These are phyloP conservation scores for Pyrenophora tritici-repentis DNA, from an alignment of 2,329 filamentous ascomycete species.

Conservation along the genomic window DNA sequence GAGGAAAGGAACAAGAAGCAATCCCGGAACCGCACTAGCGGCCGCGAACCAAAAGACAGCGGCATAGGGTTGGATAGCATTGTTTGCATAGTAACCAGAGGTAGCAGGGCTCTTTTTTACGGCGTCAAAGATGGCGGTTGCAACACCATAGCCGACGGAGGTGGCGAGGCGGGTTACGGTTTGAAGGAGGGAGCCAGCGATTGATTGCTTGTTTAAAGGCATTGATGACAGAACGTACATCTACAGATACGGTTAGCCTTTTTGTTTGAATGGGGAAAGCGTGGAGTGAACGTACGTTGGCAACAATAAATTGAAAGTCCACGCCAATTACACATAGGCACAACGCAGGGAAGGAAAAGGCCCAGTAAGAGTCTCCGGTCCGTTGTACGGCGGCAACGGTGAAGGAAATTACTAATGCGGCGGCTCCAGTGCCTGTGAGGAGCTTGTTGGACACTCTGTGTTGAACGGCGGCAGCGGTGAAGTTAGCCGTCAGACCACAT, in stretches of 20 bases:
- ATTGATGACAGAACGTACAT: slow-evolving; percentile 73
- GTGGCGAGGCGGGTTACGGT: slow-evolving; percentile 65
- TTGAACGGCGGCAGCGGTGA: slow-evolving; percentile 65
- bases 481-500: slow-evolving; percentile 65
- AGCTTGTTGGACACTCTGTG: slow-evolving; percentile 68
- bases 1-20: slow-evolving; percentile 59
- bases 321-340: slow-evolving; percentile 67
- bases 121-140: slow-evolving; percentile 64
- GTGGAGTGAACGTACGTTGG: slow-evolving; percentile 57
- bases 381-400: slow-evolving; percentile 63
- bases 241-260: too few relatives aligned
- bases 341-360: slow-evolving; percentile 66
- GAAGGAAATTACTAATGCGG: slow-evolving; percentile 52
- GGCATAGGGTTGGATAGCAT: slow-evolving; percentile 57
- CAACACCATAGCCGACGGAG: slow-evolving; percentile 65
- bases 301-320: slow-evolving; percentile 72
- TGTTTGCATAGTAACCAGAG: slow-evolving; percentile 50
- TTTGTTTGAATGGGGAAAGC: background rate
- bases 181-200: slow-evolving; percentile 71
- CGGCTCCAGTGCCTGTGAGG: slow-evolving; percentile 60
- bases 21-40: slow-evolving; percentile 50
- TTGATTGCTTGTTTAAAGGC: slow-evolving; percentile 65
- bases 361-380: slow-evolving; percentile 65
- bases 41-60: slow-evolving; percentile 58
- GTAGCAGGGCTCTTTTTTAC: slow-evolving; percentile 38